A percentile compares a stretch with the other conserved stretches of the same genome.
Conservation (phyloP, 495 filamentous ascomycete species). For the Penicillium odoratum region DNA sequence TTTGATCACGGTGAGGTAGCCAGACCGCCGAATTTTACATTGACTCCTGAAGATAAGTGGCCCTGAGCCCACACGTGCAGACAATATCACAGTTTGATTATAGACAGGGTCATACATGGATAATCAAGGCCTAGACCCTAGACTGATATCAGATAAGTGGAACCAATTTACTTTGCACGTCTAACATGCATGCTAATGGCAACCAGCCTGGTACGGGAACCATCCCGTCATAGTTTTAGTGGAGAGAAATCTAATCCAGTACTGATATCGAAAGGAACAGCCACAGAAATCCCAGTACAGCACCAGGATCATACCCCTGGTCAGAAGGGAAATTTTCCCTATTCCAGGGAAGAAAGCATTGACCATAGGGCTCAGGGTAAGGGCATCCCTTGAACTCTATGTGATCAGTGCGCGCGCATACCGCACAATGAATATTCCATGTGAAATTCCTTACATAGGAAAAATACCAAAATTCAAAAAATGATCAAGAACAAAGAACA, state of each 20-base stretch:
- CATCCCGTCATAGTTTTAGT: neutral
- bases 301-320: constrained; percentile 1
- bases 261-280: neutral
- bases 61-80: neutral
- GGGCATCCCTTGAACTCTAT: constrained; percentile 24
- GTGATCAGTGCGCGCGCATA: constrained; percentile 31
- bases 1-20: neutral
- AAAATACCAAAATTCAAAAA: too few relatives aligned
- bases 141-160: neutral
- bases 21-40: neutral
- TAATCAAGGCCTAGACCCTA: neutral
- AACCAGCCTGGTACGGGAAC: neutral
- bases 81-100: neutral
- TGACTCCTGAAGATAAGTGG: neutral
- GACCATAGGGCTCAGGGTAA: constrained; percentile 32
- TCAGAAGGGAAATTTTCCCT: too few relatives aligned
- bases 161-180: neutral
- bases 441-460: neutral
- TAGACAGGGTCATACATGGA: neutral
- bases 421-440: constrained; percentile 8
- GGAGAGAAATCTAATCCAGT: neutral
- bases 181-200: neutral
- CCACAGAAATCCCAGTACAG: neutral
- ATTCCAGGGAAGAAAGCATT: neutral
- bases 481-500: neutral